These are phyloP conservation scores for Acacia confusa DNA, from an alignment of 306 rosid genomes.

Conservation along the genomic window DNA sequence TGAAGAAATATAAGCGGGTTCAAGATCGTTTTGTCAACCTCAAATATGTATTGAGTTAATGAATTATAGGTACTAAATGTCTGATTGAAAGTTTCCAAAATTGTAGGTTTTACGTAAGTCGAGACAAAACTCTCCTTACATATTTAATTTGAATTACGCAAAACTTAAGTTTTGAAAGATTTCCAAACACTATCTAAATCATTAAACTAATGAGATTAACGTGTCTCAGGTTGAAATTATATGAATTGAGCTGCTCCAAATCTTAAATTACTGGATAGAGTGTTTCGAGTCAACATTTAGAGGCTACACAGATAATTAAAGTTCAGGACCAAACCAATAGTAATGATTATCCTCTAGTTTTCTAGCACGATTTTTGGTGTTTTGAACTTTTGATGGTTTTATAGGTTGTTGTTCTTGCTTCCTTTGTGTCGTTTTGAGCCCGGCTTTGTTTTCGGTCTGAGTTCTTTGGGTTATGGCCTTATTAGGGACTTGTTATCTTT, in stretches of 20 bases:
- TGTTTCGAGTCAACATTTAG: background rate
- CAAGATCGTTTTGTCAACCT: too few relatives aligned
- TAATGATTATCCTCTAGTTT: background rate
- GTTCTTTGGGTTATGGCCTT: background rate
- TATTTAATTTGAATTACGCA: too few relatives aligned
- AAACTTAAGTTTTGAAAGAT: too few relatives aligned
- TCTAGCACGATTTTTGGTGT: background rate
- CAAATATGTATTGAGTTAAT: too few relatives aligned
- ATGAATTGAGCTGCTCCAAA: background rate
- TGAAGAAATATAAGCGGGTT: too few relatives aligned
- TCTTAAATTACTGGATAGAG: too few relatives aligned
- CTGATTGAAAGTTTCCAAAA: too few relatives aligned
- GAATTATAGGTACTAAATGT: background rate
- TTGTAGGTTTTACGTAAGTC: too few relatives aligned
- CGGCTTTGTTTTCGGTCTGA: background rate
- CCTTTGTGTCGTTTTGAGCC: background rate
- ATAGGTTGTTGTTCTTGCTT: background rate
- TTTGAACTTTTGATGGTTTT: background rate
- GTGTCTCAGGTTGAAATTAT: background rate
- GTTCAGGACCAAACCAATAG: background rate
- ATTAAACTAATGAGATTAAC: background rate
- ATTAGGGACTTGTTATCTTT: background rate
- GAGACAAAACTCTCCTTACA: too few relatives aligned
- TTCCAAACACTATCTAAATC: too few relatives aligned
- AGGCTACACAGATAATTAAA: too few relatives aligned